Conservation (phyloP, 192 early-diverging fungal species). For the Coemansia sp. region DNA sequence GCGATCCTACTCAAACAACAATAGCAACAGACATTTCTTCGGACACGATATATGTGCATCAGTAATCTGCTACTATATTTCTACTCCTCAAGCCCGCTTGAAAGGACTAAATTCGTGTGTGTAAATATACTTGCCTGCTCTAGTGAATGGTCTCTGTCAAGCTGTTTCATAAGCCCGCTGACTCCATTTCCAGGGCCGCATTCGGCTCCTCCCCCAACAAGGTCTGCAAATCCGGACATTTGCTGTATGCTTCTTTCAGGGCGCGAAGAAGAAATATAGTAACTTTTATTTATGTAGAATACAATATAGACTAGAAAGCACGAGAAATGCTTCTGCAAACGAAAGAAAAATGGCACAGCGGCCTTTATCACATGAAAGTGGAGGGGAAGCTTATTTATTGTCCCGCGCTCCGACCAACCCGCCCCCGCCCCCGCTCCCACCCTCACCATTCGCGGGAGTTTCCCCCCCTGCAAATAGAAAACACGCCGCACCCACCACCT, state of each 20-base stretch:
- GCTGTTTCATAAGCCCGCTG: conserved; percentile 74
- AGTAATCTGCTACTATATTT: neutral
- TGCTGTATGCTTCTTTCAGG: neutral
- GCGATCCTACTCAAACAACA: conserved; percentile 32
- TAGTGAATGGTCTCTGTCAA: conserved; percentile 72
- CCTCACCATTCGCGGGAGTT: too few relatives aligned
- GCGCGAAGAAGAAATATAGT: neutral
- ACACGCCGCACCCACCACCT: too few relatives aligned
- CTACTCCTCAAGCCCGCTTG: neutral
- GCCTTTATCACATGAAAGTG: neutral
- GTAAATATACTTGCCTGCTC: conserved; percentile 65
- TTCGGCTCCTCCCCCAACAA: conserved; percentile 65
- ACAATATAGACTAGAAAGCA: neutral
- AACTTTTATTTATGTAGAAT: neutral
- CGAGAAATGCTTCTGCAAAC: neutral
- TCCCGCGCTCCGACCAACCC: neutral
- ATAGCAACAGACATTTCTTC: neutral
- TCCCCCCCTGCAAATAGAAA: too few relatives aligned
- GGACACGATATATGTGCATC: neutral
- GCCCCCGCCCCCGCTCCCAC: too few relatives aligned
- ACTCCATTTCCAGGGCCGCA: conserved; percentile 79
- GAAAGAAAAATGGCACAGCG: neutral
- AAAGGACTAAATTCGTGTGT: neutral
- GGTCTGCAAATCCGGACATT: conserved; percentile 61
- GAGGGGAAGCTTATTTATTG: neutral